Evolutionary conservation across 2,329 filamentous ascomycete genomes (phyloP), one percentile per base, ranked within the genome.

Genomic region (Coniella lustricola): DNA sequence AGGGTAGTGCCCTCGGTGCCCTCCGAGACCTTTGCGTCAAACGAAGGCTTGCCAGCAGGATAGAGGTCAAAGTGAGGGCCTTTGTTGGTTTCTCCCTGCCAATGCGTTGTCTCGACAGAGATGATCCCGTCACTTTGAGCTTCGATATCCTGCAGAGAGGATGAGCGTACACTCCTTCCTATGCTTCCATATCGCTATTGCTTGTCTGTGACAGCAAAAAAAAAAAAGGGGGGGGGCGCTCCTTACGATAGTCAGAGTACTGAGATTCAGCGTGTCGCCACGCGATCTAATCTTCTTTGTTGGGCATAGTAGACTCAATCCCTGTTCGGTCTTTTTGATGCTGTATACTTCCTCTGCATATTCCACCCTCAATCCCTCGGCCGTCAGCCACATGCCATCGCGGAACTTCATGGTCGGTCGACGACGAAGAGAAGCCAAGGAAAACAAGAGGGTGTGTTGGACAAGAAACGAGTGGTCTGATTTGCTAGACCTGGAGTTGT

Each of bases 361-460:
- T 59, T 84, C 78, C 21, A 81, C 71, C 43, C 71, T 69, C 60
- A 81, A 73, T 52, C 74, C 76, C 62, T 81, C 75, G 49, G 76
- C 79, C 36, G 75, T 71, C 42, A 84, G 68, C 82, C 82, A 85
- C 81, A 84, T 82, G 55, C 76, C 76, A 74, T 81, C 77, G 55
- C 77, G 75, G 57, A 81, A 80, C 67, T 77, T 80, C 77, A 81
- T 81, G 37, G 56, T 35, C 7, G 31, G 25, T 4, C 4, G 2
- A 20, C 10, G 12, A 7, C 31, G 16, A 13, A 2, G 7, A n/a
- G 13, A 9, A 12, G 7, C 7, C n/a, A 3, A 18, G 8, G 21
- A 14, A 17, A 32, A 3, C 3, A 49, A 5, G 25, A 29, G 25
- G 25, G 25, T n/a, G n/a, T n/a, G n/a, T n/a, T n/a, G n/a, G n/a